These are phyloP conservation scores for Crucihimalaya himalaica DNA, from an alignment of 345 rosid species.

Conservation along the genomic window DNA sequence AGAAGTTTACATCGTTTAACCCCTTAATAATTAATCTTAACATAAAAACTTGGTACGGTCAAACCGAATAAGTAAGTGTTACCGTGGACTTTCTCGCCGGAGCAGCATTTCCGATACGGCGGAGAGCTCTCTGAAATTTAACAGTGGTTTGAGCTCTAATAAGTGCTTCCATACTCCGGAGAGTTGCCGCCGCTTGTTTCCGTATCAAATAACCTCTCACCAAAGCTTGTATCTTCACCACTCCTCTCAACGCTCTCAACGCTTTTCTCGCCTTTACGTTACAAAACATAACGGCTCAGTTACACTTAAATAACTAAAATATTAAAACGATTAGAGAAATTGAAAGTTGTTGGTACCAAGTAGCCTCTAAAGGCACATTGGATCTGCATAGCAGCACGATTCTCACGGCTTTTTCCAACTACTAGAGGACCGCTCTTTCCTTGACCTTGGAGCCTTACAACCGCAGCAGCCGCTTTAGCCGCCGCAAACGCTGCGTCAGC, in stretches of 20 bases:
- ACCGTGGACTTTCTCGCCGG: conserved; percentile 65
- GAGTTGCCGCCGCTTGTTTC: conserved; percentile 71
- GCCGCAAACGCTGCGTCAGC: conserved; percentile 74
- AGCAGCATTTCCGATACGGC: conserved; percentile 21
- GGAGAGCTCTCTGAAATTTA: conserved; percentile 49
- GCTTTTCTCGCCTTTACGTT: conserved; percentile 65
- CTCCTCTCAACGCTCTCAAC: conserved; percentile 62
- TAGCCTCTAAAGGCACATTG: conserved; percentile 69
- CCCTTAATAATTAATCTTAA: too few relatives aligned
- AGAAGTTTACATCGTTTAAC: too few relatives aligned
- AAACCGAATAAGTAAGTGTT: conserved; percentile 10
- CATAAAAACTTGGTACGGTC: neutral
- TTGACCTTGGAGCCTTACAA: conserved; percentile 56
- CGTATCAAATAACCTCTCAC: conserved; percentile 74
- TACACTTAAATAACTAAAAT: neutral
- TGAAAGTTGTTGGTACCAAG: conserved; percentile 46
- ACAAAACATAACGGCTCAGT: neutral
- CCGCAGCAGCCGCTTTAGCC: conserved; percentile 61
- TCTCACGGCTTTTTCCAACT: conserved; percentile 40
- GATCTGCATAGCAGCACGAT: conserved; percentile 64
- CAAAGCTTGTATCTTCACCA: conserved; percentile 79
- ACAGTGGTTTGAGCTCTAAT: conserved; percentile 72
- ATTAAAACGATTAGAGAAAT: neutral
- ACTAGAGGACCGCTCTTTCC: conserved; percentile 48
- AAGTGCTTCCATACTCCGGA: conserved; percentile 76